Evolutionary conservation across 148 eudicot genomes (phyloP).

Genomic region (Cornus suecica): DNA sequence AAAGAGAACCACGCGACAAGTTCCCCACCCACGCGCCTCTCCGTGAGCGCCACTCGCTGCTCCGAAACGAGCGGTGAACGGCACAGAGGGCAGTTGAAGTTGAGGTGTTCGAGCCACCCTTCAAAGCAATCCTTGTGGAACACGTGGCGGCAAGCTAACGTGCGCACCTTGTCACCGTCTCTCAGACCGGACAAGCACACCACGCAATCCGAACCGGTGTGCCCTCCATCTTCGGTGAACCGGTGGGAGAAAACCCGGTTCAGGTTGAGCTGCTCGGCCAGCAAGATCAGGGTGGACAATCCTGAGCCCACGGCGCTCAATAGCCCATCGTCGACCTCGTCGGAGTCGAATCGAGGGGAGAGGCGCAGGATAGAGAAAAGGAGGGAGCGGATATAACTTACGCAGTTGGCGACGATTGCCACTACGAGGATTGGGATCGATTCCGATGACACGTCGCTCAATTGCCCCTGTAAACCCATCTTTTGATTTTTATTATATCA

Average conservation of each 20-base stretch:
- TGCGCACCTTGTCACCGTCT: constrained; percentile 55
- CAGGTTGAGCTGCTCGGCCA: constrained; percentile 46
- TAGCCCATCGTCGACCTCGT: constrained; percentile 13
- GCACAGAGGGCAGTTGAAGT: constrained; percentile 73
- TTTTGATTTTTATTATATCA: not conserved
- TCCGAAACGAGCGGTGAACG: constrained; percentile 47
- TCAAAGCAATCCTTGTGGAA: constrained; percentile 73
- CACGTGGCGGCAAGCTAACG: constrained; percentile 59
- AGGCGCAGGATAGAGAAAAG: constrained; percentile 21
- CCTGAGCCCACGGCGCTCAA: constrained; percentile 35
- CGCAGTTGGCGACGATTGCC: constrained; percentile 39
- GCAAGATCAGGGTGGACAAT: constrained; percentile 30
- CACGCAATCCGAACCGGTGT: constrained; percentile 33
- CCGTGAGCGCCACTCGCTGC: constrained; percentile 29
- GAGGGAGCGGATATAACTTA: constrained; percentile 48
- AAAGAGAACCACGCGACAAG: constrained; percentile 35
- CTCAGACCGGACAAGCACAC: constrained; percentile 48
- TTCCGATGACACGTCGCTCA: constrained; percentile 65
- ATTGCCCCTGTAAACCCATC: constrained; percentile 73
- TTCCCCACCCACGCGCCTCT: constrained; percentile 40
- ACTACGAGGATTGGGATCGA: constrained; percentile 51
- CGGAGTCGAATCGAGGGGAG: constrained; percentile 5
- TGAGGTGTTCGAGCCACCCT: constrained; percentile 63
- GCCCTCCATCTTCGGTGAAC: constrained; percentile 1
- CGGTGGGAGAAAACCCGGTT: constrained; percentile 38